A percentile compares a stretch with the other conserved stretches of the same genome.
phyloP scores from a whole-genome alignment of 805 yeast genomes.

The Zygosaccharomyces bailii region DNA sequence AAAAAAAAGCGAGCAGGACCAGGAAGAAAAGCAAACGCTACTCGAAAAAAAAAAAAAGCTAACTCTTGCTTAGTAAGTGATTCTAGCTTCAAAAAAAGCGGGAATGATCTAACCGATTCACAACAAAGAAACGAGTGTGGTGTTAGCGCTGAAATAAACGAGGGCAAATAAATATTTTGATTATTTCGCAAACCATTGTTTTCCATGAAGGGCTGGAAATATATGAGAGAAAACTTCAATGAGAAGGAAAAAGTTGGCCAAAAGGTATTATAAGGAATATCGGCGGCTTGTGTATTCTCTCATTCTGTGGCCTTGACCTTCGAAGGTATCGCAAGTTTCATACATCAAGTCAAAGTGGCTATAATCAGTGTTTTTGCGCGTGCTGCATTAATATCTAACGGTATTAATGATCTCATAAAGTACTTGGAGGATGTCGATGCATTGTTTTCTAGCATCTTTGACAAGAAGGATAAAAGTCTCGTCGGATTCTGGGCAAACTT shows the following conservation, averaged over 20 bases:
- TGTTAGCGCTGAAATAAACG: not conserved
- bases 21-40: not conserved
- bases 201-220: not conserved
- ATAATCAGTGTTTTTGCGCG: not conserved
- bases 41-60: not conserved
- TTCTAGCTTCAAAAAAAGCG: not conserved
- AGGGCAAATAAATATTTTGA: not conserved
- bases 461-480: slow-evolving; percentile 1
- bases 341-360: not conserved
- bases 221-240: not conserved
- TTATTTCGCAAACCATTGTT: slow-evolving; percentile 1
- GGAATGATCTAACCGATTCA: not conserved
- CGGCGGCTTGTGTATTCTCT: not conserved
- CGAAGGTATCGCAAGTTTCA: not conserved
- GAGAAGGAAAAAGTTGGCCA: not conserved
- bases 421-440: slow-evolving; percentile 5
- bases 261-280: not conserved
- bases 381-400: not conserved
- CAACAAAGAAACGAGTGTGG: not conserved
- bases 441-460: slow-evolving; percentile 5
- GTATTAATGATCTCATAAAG: not conserved
- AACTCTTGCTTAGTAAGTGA: not conserved
- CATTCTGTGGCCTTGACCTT: not conserved
- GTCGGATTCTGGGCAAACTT: not conserved
- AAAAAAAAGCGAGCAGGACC: not conserved